Base-by-base conservation (phyloP, 2,329 filamentous ascomycete species). In the Colletotrichum kahawae region DNA sequence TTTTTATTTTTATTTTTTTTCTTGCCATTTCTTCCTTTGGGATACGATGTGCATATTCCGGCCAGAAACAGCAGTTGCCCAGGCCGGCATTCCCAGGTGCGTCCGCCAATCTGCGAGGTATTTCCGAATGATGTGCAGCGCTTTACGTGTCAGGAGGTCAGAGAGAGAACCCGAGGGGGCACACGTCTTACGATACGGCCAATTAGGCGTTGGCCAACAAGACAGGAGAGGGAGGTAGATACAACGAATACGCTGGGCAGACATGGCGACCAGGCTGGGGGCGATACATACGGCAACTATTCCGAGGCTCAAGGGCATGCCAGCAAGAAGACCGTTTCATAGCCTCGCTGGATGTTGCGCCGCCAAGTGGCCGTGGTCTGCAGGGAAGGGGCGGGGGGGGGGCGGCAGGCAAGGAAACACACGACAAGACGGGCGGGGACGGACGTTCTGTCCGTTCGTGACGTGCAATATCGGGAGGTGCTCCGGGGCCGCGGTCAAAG, bases 321-420 rank as follows among this genome's bases (percentile, higher is more conserved):
- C 5, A 43, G 57, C 56, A 64, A 63, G 65, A 48, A 18, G 38
- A 29, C 65, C 65, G 70, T 64, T 63, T 73, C 70, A 73, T 63
- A 43, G 63, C 51, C 63, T 62, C 54, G 54, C 31, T 67, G 36
- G 36, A 51, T 13, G 54, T 34, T 57, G 70, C 70, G 21, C 16
- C 33, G 71, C 64, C 70, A 72, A 56, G 70, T 10, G 18, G 65
- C 18, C 9, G 56, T 33, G 21, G 67, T 48, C 63, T 29, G 13
- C 36, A 29, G 27, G 27, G 6, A 5, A 43, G 27, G 16, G 43
- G 24, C n/a, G n/a, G n/a, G 1, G 36, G 12, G n/a, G 64, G 10
- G 29, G 48, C 13, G 27, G 48, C n/a, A 27, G 48, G 64, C 43
- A 43, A 33, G 34, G 29, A 34, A 31, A 18, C 36, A 21, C 5